Conservation (phyloP, 2,329 filamentous ascomycete species). For the Diplodia corticola region DNA sequence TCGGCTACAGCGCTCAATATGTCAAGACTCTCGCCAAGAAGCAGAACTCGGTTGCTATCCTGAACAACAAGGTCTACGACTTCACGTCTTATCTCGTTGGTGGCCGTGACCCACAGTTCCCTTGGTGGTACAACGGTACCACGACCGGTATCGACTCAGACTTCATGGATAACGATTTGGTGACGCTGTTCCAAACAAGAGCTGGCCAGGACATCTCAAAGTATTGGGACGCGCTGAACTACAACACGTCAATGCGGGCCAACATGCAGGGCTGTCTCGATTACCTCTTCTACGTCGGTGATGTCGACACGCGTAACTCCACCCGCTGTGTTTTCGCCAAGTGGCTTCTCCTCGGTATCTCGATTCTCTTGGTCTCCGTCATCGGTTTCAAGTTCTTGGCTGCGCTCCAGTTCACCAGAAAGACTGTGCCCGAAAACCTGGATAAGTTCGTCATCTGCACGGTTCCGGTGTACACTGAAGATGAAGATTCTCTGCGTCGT, state of each 20-base stretch:
- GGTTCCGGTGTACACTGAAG: slow-evolving; percentile 96
- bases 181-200: slow-evolving; percentile 73
- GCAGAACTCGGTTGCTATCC: slow-evolving; percentile 69
- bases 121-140: slow-evolving; percentile 25
- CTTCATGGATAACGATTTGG: slow-evolving; percentile 78
- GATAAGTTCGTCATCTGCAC: slow-evolving; percentile 99
- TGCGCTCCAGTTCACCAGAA: slow-evolving; percentile 87
- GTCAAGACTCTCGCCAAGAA: slow-evolving; percentile 69
- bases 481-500: slow-evolving; percentile 94
- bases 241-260: slow-evolving; percentile 58
- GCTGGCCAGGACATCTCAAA: slow-evolving; percentile 80
- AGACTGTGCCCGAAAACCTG: slow-evolving; percentile 90
- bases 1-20: slow-evolving; percentile 81
- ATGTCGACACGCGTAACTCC: slow-evolving; percentile 89
- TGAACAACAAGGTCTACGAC: slow-evolving; percentile 82
- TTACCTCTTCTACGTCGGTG: slow-evolving; percentile 91
- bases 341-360: slow-evolving; percentile 86
- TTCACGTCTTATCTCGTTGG: slow-evolving; percentile 79
- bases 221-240: slow-evolving; percentile 71
- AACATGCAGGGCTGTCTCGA: slow-evolving; percentile 83
- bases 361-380: slow-evolving; percentile 74
- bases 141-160: slow-evolving; percentile 52
- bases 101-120: slow-evolving; percentile 58
- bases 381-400: slow-evolving; percentile 97
- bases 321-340: slow-evolving; percentile 80